Percentiles rank a stretch among this genome's conserved stretches.
phyloP scores from a whole-genome alignment of 768 basidiomycete species.

The Naganishia vishniacii region DNA sequence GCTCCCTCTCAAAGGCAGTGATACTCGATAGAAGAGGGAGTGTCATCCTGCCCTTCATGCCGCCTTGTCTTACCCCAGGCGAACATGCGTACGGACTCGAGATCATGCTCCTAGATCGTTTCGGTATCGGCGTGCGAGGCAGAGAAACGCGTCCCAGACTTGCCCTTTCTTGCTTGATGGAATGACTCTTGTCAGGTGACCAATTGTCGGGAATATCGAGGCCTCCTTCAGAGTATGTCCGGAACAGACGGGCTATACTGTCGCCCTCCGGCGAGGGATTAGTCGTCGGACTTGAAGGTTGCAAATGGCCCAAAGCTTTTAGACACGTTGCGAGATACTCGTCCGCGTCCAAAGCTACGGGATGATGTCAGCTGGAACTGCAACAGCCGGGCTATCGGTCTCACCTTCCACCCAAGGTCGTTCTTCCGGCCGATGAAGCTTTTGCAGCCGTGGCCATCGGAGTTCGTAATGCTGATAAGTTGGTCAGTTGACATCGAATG shows the following conservation, averaged over 20 bases:
- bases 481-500: constrained; percentile 7
- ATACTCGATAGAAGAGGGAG: constrained; percentile 5
- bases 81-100: constrained; percentile 1
- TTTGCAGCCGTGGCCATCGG: constrained; percentile 73
- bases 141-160: not conserved
- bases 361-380: not conserved
- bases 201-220: constrained; percentile 3
- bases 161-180: constrained; percentile 1
- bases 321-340: constrained; percentile 12
- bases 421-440: constrained; percentile 60
- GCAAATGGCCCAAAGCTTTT: constrained; percentile 25
- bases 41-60: not conserved
- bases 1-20: not conserved
- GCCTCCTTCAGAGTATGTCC: constrained; percentile 11
- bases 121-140: not conserved
- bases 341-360: constrained; percentile 17
- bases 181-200: not conserved
- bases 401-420: constrained; percentile 60
- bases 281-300: not conserved
- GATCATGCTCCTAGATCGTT: constrained; percentile 2
- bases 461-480: constrained; percentile 66
- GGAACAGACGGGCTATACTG: constrained; percentile 8
- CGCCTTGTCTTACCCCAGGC: not conserved
- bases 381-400: not conserved
- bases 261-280: not conserved